A percentile compares a stretch with the other conserved stretches of the same genome.
These are phyloP conservation scores for Kodamaea hsintzibuensis DNA, from an alignment of 805 yeast species.

Conservation along the genomic window DNA sequence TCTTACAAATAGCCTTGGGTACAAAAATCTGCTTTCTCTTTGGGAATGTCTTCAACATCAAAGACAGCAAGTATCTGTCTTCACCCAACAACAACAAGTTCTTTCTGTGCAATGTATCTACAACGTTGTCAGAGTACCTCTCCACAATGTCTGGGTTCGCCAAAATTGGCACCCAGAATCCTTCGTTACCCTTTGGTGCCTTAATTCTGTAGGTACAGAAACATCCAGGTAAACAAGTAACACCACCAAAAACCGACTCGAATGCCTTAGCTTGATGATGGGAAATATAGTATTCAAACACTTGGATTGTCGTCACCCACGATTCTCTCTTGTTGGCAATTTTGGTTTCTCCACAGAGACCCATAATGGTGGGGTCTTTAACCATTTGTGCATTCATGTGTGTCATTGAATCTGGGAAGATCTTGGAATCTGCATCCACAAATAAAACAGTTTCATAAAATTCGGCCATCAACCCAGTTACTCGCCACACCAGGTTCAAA, in stretches of 20 bases:
- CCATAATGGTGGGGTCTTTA: conserved; percentile 84
- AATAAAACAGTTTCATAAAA: conserved; percentile 79
- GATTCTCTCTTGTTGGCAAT: conserved; percentile 78
- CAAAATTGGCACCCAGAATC: conserved; percentile 88
- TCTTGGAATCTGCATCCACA: conserved; percentile 95
- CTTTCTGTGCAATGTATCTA: conserved; percentile 82
- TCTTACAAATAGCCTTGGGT: conserved; percentile 89
- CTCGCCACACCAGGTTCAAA: conserved; percentile 70
- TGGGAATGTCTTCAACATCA: conserved; percentile 88
- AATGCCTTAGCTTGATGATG: conserved; percentile 95
- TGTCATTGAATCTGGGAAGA: conserved; percentile 81
- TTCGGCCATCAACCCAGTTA: conserved; percentile 84
- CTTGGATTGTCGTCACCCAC: conserved; percentile 94
- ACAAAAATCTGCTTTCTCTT: conserved; percentile 84
- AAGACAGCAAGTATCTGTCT: conserved; percentile 80
- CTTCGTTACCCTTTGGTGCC: conserved; percentile 71
- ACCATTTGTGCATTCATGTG: conserved; percentile 92
- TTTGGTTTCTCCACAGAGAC: conserved; percentile 92
- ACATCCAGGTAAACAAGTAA: conserved; percentile 95
- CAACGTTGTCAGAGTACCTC: conserved; percentile 82
- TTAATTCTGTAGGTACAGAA: conserved; percentile 90
- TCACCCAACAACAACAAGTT: conserved; percentile 85
- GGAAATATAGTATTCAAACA: conserved; percentile 88
- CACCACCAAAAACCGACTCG: conserved; percentile 93
- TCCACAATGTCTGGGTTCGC: conserved; percentile 94